These are phyloP conservation scores for Penicillium manginii DNA, from an alignment of 495 filamentous ascomycete genomes.

Conservation along the genomic window DNA sequence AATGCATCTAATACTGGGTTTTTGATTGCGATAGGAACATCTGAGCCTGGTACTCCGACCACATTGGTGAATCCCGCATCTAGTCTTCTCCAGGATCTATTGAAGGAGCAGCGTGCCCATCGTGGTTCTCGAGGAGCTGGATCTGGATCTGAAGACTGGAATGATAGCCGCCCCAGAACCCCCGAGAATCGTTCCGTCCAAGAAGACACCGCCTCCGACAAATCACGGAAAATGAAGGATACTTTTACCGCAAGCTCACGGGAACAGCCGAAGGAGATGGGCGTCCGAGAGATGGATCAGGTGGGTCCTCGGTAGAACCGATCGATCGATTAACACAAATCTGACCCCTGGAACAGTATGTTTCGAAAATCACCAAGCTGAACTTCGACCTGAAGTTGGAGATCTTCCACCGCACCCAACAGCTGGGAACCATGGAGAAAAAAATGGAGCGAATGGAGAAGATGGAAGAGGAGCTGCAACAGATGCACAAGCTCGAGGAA, in stretches of 20 bases:
- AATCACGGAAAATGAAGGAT: conserved; percentile 35
- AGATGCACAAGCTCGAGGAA: conserved; percentile 66
- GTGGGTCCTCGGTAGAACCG: conserved; percentile 27
- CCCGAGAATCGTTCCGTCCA: conserved; percentile 37
- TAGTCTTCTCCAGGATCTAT: conserved; percentile 47
- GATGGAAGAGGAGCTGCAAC: conserved; percentile 66
- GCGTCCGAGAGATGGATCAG: conserved; percentile 54
- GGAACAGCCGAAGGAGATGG: conserved; percentile 50
- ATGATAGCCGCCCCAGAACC: conserved; percentile 28
- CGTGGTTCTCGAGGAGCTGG: conserved; percentile 35
- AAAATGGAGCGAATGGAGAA: conserved; percentile 70
- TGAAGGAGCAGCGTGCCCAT: conserved; percentile 52
- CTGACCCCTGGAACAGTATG: conserved; percentile 37
- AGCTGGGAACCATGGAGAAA: conserved; percentile 67
- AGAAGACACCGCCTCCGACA: conserved; percentile 44
- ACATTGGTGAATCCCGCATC: conserved; percentile 51
- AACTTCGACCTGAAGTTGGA: conserved; percentile 92
- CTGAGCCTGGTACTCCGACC: conserved; percentile 31
- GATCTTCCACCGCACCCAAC: conserved; percentile 69
- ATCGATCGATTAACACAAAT: conserved; percentile 3
- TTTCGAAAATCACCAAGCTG: conserved; percentile 75
- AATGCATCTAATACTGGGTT: conserved; percentile 15
- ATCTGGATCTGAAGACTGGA: conserved; percentile 28
- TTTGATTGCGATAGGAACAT: conserved; percentile 26
- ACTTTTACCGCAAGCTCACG: conserved; percentile 28